Percentiles rank a stretch among this genome's conserved stretches.
Evolutionary conservation across 768 basidiomycete genomes (phyloP).

Genomic region (Tephrocybe sp.): DNA sequence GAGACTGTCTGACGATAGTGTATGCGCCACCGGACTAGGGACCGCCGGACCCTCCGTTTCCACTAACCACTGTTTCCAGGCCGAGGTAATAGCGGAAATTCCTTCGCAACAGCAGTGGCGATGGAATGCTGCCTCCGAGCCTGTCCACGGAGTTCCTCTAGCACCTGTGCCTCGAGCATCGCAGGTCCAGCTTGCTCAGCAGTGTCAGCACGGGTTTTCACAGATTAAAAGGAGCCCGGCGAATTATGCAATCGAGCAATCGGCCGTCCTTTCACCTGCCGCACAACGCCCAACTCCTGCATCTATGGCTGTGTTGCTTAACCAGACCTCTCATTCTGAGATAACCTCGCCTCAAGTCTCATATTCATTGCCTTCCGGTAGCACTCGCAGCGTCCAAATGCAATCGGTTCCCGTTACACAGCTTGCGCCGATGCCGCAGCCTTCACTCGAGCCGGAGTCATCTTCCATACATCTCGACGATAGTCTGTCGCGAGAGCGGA

Average conservation of each 20-base stretch:
- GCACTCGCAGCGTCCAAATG: background rate
- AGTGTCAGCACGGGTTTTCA: constrained; percentile 22
- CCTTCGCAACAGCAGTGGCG: constrained; percentile 30
- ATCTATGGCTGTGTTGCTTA: constrained; percentile 46
- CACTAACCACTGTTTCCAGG: constrained; percentile 25
- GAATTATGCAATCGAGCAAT: constrained; percentile 10
- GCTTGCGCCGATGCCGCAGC: constrained; percentile 6
- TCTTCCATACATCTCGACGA: constrained; percentile 18
- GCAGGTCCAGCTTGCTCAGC: constrained; percentile 19
- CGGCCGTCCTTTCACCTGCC: constrained; percentile 33
- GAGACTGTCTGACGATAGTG: constrained; percentile 31
- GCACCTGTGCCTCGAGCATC: constrained; percentile 27
- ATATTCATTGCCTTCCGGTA: constrained; percentile 8
- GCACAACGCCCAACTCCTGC: constrained; percentile 47
- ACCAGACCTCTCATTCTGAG: constrained; percentile 34
- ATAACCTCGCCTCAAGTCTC: constrained; percentile 19
- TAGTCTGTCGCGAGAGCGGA: constrained; percentile 59
- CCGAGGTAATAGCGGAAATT: constrained; percentile 42
- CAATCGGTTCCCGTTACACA: constrained; percentile 1
- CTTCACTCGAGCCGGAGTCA: constrained; percentile 2
- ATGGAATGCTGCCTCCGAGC: constrained; percentile 21
- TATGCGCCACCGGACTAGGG: constrained; percentile 46
- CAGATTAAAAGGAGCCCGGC: constrained; percentile 26
- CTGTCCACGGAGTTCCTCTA: constrained; percentile 31
- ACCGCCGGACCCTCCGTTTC: constrained; percentile 34